Evolutionary conservation across 208 protist genomes (phyloP), one percentile per base, ranked within the genome.

Genomic region (Acanthamoeba quina): DNA sequence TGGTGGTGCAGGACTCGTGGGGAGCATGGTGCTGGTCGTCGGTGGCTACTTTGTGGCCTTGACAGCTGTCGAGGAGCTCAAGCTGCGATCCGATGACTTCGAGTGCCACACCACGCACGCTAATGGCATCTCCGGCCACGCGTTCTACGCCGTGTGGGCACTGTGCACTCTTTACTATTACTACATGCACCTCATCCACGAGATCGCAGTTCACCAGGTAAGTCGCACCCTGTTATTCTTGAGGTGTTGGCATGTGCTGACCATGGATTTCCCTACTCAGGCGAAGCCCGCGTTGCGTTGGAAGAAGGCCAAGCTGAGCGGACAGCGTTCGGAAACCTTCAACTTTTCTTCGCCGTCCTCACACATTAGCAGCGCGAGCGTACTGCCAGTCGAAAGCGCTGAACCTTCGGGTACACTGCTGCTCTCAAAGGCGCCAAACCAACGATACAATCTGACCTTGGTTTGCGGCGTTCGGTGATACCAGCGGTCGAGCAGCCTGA

Each of bases 141-240:
- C 64, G 24, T 91, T 91, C 44, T 91, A 91, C 44, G 60, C 17
- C 60, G 37, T 91, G 58, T 66, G 85, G 56, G 64, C 85, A 24
- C 85, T 91, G 34, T 72, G 29, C 85, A 56, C 64, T 24, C 31
- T 91, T 11, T 72, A 91, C 29, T 52, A 72, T 72, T 68, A 74
- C 47, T 68, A 56, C 44, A 3, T 44, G 19, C 85, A 91, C 26
- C 58, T 74, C 56, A 31, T 34, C 10, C 34, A 52, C 58, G 41
- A 31, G 4, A 72, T 91, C 24, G 58, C 80, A 4, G 68, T 47
- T 11, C 34, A 83, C 9, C 31, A 56, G 44, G 74, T 31, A 52
- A 21, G 47, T 56, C 6, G 24, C 15, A 24, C 34, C 13, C 44
- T 24, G 15, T 56, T 74, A n/a, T 5, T 74, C 17, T 70, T 10